Evolutionary conservation across 2,329 filamentous ascomycete genomes (phyloP), one percentile per base, ranked within the genome.

Genomic region (Colletotrichum kahawae): DNA sequence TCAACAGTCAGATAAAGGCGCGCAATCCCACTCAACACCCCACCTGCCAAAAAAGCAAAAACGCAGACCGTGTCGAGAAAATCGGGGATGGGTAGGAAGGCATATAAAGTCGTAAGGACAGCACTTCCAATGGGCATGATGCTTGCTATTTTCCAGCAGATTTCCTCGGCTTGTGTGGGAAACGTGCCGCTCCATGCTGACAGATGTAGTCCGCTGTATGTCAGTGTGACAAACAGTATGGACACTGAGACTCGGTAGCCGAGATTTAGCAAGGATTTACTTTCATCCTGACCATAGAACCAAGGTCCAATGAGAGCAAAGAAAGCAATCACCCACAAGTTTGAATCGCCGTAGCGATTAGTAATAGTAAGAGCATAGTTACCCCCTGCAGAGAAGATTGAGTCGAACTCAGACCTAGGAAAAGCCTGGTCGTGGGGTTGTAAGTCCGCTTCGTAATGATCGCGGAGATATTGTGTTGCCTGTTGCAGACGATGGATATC

Each of bases 341-440:
- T 0, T 56, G 21, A 24, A 3, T 16, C 2, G 6, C 0, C 0
- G 34, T 38, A 18, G n/a, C 36, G 36, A 8, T 10, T 8, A 1
- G 0, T 0, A 10, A 43, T 43, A 4, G 2, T 2, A 0, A 43
- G 0, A 0, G 18, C 38, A 48, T 1, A 48, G 43, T 48, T 48
- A 5, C 43, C 43, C 0, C 43, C n/a, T 1, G 0, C n/a, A 1
- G 1, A 48, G n/a, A 48, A 21, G 0, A 48, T 2, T 13, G 43
- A 21, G 0, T 7, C 1, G 1, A 48, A 21, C 0, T 48, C n/a
- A 7, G 43, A 0, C 1, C 43, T n/a, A 21, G 43, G 1, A 13
- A 48, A 3, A 1, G 1, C n/a, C n/a, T 13, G n/a, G 0, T 2
- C 1, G 0, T 12, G 0, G 13, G 18, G 3, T 7, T 12, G 43